A percentile compares a stretch with the other conserved stretches of the same genome.
These are phyloP conservation scores for Ogataea hybrid DNA, from an alignment of 1,139 yeast species.

Conservation along the genomic window DNA sequence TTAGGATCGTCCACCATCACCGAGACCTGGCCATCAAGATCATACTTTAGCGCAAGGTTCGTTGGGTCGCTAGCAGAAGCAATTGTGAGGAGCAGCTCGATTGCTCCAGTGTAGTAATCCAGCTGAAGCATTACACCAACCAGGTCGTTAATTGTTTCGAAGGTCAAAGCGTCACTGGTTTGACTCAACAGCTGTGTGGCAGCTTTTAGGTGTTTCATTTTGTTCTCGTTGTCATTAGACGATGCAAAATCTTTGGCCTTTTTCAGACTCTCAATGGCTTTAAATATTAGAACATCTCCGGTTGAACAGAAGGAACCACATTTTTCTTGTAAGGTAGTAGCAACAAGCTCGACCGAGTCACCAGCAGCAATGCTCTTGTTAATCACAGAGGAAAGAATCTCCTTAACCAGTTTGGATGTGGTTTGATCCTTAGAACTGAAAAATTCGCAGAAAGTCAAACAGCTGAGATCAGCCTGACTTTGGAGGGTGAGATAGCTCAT, in stretches of 20 bases:
- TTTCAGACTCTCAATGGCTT: conserved; percentile 89
- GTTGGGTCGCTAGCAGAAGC: conserved; percentile 68
- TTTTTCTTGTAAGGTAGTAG: conserved; percentile 83
- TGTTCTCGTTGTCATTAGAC: conserved; percentile 67
- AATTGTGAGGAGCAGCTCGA: conserved; percentile 75
- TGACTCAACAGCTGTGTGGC: conserved; percentile 77
- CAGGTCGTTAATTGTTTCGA: conserved; percentile 81
- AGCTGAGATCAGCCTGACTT: conserved; percentile 65
- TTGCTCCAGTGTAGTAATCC: conserved; percentile 81
- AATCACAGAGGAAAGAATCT: conserved; percentile 82
- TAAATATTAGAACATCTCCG: conserved; percentile 88
- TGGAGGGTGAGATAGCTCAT: conserved; percentile 66
- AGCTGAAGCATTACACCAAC: conserved; percentile 74
- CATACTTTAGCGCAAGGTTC: conserved; percentile 52
- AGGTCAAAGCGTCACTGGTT: conserved; percentile 68
- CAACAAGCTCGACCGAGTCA: conserved; percentile 89
- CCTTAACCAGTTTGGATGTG: conserved; percentile 74
- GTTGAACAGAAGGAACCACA: conserved; percentile 96
- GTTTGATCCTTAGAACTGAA: conserved; percentile 62
- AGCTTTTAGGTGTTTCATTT: conserved; percentile 65
- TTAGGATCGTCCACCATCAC: conserved; percentile 26
- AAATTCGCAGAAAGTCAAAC: conserved; percentile 69
- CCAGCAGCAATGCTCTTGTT: conserved; percentile 88
- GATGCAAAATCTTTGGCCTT: conserved; percentile 77
- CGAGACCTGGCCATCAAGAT: conserved; percentile 46